Percentiles rank a stretch among this genome's conserved stretches.
Evolutionary conservation across 2,329 filamentous ascomycete species (phyloP).

Genomic region (Reticulascus tulasneorum): DNA sequence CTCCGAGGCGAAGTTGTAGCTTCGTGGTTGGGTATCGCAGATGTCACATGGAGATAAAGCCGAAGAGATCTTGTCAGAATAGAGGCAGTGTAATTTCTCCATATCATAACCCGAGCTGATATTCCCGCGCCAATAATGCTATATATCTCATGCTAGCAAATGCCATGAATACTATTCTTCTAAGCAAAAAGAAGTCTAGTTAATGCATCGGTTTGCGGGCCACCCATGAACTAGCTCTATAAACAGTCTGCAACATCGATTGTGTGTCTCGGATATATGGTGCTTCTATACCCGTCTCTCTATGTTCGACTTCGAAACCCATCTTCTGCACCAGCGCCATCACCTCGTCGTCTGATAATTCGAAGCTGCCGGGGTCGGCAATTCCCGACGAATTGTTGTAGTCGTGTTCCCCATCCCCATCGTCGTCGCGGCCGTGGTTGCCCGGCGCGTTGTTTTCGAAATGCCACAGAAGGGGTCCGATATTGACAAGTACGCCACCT

Average conservation of each 20-base stretch:
- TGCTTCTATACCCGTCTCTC: conserved; percentile 56
- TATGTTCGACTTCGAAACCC: conserved; percentile 71
- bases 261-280: conserved; percentile 83
- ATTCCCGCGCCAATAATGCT: background rate
- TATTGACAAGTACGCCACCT: conserved; percentile 81
- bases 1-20: conserved; percentile 37
- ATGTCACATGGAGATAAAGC: background rate
- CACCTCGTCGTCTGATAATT: conserved; percentile 87
- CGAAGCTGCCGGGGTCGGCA: conserved; percentile 83
- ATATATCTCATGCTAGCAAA: conserved; percentile 2
- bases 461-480: conserved; percentile 92
- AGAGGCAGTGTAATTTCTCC: too few species aligned
- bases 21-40: too few species aligned
- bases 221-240: conserved; percentile 79
- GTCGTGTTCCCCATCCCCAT: conserved; percentile 47
- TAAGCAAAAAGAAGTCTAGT: background rate
- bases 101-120: background rate
- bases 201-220: conserved; percentile 60
- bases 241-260: conserved; percentile 84
- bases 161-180: background rate
- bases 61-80: background rate
- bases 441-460: conserved; percentile 73
- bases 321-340: conserved; percentile 66
- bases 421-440: conserved; percentile 48
- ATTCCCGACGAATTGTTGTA: conserved; percentile 60